These are phyloP conservation scores for Daldinia concentrica DNA, from an alignment of 495 filamentous ascomycete genomes.

Conservation along the genomic window DNA sequence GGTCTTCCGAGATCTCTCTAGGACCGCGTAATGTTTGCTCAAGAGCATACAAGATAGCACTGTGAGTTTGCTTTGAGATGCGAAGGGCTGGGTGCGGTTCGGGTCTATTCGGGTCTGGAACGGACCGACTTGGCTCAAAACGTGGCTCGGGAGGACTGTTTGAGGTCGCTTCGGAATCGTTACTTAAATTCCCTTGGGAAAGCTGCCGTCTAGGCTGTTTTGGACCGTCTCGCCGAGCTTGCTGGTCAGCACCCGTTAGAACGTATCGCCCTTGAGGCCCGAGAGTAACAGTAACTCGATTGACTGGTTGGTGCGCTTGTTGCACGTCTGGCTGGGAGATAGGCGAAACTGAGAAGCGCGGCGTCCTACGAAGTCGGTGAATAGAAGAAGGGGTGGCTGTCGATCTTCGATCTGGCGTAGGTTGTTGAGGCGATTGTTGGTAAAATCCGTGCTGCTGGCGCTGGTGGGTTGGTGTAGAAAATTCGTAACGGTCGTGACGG, in stretches of 20 bases:
- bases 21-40: slow-evolving; percentile 91
- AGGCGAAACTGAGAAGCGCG: slow-evolving; percentile 56
- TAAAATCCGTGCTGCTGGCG: slow-evolving; percentile 56
- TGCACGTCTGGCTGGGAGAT: slow-evolving; percentile 51
- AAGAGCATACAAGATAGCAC: slow-evolving; percentile 86
- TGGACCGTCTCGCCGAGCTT: slow-evolving; percentile 33
- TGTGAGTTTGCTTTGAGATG: slow-evolving; percentile 58
- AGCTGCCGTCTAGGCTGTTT: slow-evolving; percentile 49
- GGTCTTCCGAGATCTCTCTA: slow-evolving; percentile 82
- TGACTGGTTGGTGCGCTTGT: slow-evolving; percentile 46
- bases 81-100: slow-evolving; percentile 51
- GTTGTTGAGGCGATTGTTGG: slow-evolving; percentile 45
- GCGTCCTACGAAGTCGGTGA: slow-evolving; percentile 57
- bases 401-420: slow-evolving; percentile 41
- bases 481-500: slow-evolving; percentile 56
- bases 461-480: slow-evolving; percentile 46
- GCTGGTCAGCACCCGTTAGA: slow-evolving; percentile 33
- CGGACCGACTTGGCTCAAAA: slow-evolving; percentile 34
- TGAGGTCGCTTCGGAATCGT: slow-evolving; percentile 51
- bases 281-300: slow-evolving; percentile 46
- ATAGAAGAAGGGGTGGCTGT: slow-evolving; percentile 54
- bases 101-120: slow-evolving; percentile 33
- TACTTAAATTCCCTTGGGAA: slow-evolving; percentile 55
- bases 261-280: slow-evolving; percentile 43
- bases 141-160: slow-evolving; percentile 41